A percentile compares a stretch with the other conserved stretches of the same genome.
These are phyloP conservation scores for Globisporangium yorkense DNA, from an alignment of 352 stramenopile species.

Conservation along the genomic window DNA sequence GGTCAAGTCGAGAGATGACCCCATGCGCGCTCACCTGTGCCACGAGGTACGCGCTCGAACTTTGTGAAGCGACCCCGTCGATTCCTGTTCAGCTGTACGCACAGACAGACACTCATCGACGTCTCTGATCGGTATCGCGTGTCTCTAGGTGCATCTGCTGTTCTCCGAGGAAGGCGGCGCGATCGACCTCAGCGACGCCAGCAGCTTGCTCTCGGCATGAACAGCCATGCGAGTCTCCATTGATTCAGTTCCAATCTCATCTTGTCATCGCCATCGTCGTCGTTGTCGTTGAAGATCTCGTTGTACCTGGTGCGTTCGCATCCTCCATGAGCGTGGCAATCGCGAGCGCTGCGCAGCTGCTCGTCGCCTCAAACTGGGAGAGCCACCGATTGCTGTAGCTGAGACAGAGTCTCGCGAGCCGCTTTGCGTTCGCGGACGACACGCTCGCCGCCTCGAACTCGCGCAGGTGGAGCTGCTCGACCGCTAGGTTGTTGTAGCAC, in stretches of 20 bases:
- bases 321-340: constrained; percentile 73
- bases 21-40: not conserved
- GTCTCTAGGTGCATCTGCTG: constrained; percentile 18
- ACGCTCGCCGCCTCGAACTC: constrained; percentile 73
- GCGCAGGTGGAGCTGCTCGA: constrained; percentile 86
- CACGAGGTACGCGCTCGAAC: constrained; percentile 3
- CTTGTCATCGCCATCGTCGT: not conserved
- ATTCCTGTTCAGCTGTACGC: no score
- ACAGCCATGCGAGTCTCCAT: not conserved
- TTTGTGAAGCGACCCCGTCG: no score
- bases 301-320: constrained; percentile 18
- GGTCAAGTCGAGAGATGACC: constrained; percentile 2
- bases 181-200: not conserved
- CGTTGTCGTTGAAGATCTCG: no score
- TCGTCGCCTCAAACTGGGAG: constrained; percentile 83
- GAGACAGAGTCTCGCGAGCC: constrained; percentile 86
- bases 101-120: no score
- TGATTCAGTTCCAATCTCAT: not conserved
- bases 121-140: no score
- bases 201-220: not conserved
- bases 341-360: constrained; percentile 58
- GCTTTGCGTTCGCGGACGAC: constrained; percentile 79
- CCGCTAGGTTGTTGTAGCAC: constrained; percentile 91
- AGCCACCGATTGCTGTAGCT: constrained; percentile 91
- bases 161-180: constrained; percentile 32